Evolutionary conservation across 2,329 filamentous ascomycete species (phyloP).

Genomic region (Diaporthe ampelina): DNA sequence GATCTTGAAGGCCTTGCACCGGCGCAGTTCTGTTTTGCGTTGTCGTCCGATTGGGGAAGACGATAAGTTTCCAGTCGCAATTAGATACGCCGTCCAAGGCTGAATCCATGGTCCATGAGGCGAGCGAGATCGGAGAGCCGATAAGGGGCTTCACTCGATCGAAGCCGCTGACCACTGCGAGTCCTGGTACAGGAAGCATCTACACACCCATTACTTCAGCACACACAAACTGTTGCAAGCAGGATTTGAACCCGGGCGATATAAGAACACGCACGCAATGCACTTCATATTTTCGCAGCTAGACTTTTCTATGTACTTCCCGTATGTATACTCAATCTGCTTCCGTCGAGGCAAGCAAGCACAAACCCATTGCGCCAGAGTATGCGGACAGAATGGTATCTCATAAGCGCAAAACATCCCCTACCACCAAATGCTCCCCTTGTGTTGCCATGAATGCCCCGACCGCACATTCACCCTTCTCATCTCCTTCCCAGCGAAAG

Average conservation of each 20-base stretch:
- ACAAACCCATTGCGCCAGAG: constrained; percentile 4
- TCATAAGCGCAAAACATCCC: constrained; percentile 7
- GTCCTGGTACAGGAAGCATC: neutral
- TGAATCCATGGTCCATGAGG: neutral
- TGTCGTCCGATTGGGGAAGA: neutral
- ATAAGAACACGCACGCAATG: neutral
- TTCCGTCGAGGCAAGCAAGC: constrained; percentile 11
- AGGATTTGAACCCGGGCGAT: neutral
- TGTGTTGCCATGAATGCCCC: neutral
- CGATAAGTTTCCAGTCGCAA: too few species aligned
- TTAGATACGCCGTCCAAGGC: neutral
- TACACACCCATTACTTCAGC: neutral
- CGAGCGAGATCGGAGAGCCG: constrained; percentile 14
- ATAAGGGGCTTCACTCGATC: neutral
- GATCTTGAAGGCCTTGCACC: neutral
- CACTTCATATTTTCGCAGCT: neutral
- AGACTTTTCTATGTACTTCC: neutral
- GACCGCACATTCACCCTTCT: neutral
- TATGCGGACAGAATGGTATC: constrained; percentile 27
- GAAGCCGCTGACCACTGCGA: neutral
- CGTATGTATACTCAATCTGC: neutral
- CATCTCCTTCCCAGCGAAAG: neutral
- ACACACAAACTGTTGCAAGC: neutral
- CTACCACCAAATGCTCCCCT: constrained; percentile 30
- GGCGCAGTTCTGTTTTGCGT: neutral